Percentiles rank a stretch among this genome's conserved stretches.
These are phyloP conservation scores for Firmiana major DNA, from an alignment of 345 rosid species.

Conservation along the genomic window DNA sequence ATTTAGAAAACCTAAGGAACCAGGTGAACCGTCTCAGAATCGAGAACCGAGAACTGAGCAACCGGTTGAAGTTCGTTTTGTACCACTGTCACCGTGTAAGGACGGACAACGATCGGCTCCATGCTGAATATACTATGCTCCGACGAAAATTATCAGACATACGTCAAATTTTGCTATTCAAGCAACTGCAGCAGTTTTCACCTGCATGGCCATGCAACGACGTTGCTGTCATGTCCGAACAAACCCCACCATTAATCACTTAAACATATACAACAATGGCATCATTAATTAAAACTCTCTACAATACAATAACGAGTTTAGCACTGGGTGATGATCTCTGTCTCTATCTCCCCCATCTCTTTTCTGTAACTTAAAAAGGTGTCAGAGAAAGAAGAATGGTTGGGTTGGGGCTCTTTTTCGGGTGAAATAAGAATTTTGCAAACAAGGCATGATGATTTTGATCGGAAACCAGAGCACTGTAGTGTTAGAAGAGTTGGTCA, in stretches of 20 bases:
- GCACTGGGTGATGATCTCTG: neutral
- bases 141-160: slow-evolving; percentile 49
- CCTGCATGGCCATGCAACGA: slow-evolving; percentile 56
- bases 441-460: slow-evolving; percentile 6
- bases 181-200: slow-evolving; percentile 49
- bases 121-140: slow-evolving; percentile 47
- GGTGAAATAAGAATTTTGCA: slow-evolving; percentile 9
- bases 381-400: slow-evolving; percentile 7
- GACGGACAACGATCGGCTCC: slow-evolving; percentile 58
- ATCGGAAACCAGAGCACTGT: slow-evolving; percentile 1
- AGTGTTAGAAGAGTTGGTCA: slow-evolving; percentile 22
- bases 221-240: slow-evolving; percentile 34
- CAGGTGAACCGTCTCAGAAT: slow-evolving; percentile 54
- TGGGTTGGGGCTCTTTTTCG: slow-evolving; percentile 10
- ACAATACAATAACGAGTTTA: neutral
- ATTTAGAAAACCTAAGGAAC: slow-evolving; percentile 60
- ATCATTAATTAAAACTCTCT: neutral
- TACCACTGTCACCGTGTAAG: slow-evolving; percentile 37
- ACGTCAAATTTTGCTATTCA: slow-evolving; percentile 38
- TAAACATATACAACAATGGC: slow-evolving; percentile 17
- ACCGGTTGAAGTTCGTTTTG: slow-evolving; percentile 49
- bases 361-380: slow-evolving; percentile 16
- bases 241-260: slow-evolving; percentile 43
- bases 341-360: slow-evolving; percentile 5
- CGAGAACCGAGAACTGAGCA: slow-evolving; percentile 61